A percentile compares a stretch with the other conserved stretches of the same genome.
phyloP scores from a whole-genome alignment of 176 grass and related monocot species.

The Luzula sylvatica region DNA sequence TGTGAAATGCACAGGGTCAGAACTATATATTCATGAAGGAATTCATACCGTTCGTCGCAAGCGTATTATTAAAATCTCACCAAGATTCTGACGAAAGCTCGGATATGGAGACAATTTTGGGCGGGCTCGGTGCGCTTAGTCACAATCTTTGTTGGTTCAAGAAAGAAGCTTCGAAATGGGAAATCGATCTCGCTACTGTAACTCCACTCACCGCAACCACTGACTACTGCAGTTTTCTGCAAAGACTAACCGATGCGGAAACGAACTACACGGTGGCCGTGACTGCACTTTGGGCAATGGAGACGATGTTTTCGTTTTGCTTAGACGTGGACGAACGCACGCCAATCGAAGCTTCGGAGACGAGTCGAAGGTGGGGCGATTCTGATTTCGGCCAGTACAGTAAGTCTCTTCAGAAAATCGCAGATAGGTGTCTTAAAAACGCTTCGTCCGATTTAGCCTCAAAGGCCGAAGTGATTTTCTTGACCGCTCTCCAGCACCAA shows the following conservation, averaged over 20 bases:
- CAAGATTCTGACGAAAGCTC: slow-evolving; percentile 41
- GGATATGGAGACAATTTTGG: slow-evolving; percentile 68
- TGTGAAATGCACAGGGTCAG: slow-evolving; percentile 37
- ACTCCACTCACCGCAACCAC: slow-evolving; percentile 46
- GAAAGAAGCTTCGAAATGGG: slow-evolving; percentile 69
- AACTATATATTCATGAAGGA: slow-evolving; percentile 56
- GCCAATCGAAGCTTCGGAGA: slow-evolving; percentile 38
- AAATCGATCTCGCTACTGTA: slow-evolving; percentile 35
- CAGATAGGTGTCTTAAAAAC: slow-evolving; percentile 45
- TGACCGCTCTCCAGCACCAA: slow-evolving; percentile 56
- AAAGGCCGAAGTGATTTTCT: slow-evolving; percentile 55
- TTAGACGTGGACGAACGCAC: slow-evolving; percentile 47
- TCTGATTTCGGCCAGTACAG: slow-evolving; percentile 63
- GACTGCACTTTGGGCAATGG: slow-evolving; percentile 73
- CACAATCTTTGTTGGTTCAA: slow-evolving; percentile 78
- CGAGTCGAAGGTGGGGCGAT: slow-evolving; percentile 75
- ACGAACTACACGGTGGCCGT: slow-evolving; percentile 44
- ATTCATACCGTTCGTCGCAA: slow-evolving; percentile 49
- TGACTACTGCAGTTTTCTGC: slow-evolving; percentile 77
- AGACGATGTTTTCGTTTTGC: slow-evolving; percentile 74
- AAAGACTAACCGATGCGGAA: slow-evolving; percentile 37
- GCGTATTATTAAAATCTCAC: slow-evolving; percentile 59
- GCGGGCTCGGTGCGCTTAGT: slow-evolving; percentile 45
- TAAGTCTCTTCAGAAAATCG: slow-evolving; percentile 54
- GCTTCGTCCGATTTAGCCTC: slow-evolving; percentile 28